Conservation (phyloP, 2,329 filamentous ascomycete species). For the Trichoderma atroviride region DNA sequence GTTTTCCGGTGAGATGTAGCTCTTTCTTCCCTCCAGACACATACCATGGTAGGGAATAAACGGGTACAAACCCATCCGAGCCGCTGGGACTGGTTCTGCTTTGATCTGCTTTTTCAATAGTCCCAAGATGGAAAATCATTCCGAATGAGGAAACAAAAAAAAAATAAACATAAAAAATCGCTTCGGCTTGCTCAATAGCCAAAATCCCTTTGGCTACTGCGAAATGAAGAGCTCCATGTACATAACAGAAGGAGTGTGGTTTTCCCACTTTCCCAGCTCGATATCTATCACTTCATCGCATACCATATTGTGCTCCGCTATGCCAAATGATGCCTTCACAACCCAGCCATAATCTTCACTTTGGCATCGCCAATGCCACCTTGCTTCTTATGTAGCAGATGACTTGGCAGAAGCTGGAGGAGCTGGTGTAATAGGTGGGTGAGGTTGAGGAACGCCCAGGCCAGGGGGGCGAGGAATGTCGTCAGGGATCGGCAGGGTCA, state of each 20-base stretch:
- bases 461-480: slow-evolving; percentile 42
- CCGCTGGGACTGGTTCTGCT: neutral
- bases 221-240: slow-evolving; percentile 7
- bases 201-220: neutral
- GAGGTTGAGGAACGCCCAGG: slow-evolving; percentile 40
- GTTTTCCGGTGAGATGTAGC: neutral
- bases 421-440: slow-evolving; percentile 38
- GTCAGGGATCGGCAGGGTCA: slow-evolving; percentile 44
- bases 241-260: neutral
- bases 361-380: neutral
- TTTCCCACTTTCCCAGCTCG: neutral
- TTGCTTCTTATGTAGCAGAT: neutral
- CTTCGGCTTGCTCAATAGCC: slow-evolving; percentile 20
- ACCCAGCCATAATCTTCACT: neutral
- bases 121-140: neutral
- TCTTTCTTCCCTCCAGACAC: neutral
- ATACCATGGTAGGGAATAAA: neutral
- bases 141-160: neutral
- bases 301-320: neutral
- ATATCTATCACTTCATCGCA: slow-evolving; percentile 8
- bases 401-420: slow-evolving; percentile 38
- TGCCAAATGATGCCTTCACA: neutral
- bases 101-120: neutral
- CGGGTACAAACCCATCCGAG: neutral
- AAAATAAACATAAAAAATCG: slow-evolving; percentile 5